A percentile compares a stretch with the other conserved stretches of the same genome.
Conservation (phyloP, 2,329 filamentous ascomycete species). For the Rhytidhysteron rufulum region DNA sequence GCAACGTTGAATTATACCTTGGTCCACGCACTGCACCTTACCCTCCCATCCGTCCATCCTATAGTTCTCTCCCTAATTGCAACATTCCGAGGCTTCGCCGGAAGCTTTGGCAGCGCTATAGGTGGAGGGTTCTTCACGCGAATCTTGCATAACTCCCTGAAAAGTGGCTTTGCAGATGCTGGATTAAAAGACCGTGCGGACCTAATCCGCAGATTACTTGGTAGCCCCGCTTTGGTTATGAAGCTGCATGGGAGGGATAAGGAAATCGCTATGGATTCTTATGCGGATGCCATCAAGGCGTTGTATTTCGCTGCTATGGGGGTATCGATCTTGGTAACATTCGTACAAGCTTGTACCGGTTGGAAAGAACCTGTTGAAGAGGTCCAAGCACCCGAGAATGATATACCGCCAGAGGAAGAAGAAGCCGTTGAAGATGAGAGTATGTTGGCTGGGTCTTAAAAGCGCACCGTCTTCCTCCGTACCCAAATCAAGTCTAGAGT, state of each 20-base stretch:
- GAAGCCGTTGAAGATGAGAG: conserved; percentile 13
- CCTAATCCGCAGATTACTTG: conserved; percentile 54
- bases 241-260: conserved; percentile 47
- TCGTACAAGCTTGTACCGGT: conserved; percentile 57
- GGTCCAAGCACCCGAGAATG: conserved; percentile 5
- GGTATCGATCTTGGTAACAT: conserved; percentile 46
- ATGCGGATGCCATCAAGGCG: conserved; percentile 50
- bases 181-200: conserved; percentile 37
- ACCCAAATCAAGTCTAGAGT: too few relatives aligned
- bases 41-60: conserved; percentile 63
- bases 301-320: conserved; percentile 52
- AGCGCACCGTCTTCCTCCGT: too few relatives aligned
- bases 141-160: conserved; percentile 53
- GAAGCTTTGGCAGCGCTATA: conserved; percentile 74
- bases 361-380: conserved; percentile 43
- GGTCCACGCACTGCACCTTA: conserved; percentile 73
- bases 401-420: too few relatives aligned
- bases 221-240: conserved; percentile 55
- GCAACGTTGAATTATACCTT: conserved; percentile 76
- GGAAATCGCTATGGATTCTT: conserved; percentile 50
- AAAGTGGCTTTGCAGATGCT: conserved; percentile 52
- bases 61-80: conserved; percentile 71
- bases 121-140: conserved; percentile 73
- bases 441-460: conserved; percentile 15
- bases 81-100: conserved; percentile 78